phyloP scores from a whole-genome alignment of 495 filamentous ascomycete species.

The Penicilliopsis zonata region DNA sequence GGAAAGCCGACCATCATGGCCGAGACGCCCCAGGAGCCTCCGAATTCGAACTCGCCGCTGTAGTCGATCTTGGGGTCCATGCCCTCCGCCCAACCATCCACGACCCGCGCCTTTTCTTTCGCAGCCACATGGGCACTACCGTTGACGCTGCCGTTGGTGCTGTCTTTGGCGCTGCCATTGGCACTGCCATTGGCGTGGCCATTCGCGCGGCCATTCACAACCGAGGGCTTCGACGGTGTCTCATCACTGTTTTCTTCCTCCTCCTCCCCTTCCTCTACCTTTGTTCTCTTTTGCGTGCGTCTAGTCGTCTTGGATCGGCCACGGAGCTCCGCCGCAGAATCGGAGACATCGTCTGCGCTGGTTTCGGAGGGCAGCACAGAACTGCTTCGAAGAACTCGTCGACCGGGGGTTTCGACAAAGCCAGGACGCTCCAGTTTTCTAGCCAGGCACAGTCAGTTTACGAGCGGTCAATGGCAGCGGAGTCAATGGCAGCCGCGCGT shows the following conservation, averaged over 20 bases:
- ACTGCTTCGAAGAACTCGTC: slow-evolving; percentile 33
- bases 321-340: slow-evolving; percentile 13
- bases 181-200: slow-evolving; percentile 8
- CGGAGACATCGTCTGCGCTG: slow-evolving; percentile 19
- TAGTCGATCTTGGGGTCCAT: slow-evolving; percentile 69
- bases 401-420: slow-evolving; percentile 45
- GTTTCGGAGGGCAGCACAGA: slow-evolving; percentile 15
- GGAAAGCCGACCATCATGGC: slow-evolving; percentile 91
- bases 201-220: too few species aligned
- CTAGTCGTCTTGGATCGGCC: slow-evolving; percentile 14
- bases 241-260: slow-evolving; percentile 13
- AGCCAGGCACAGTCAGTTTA: slow-evolving; percentile 1
- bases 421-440: slow-evolving; percentile 47
- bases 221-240: too few species aligned
- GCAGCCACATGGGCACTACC: slow-evolving; percentile 23
- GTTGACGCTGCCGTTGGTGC: too few species aligned
- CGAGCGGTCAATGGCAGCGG: slow-evolving; percentile 1
- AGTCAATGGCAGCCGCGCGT: background rate
- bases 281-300: slow-evolving; percentile 20
- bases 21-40: slow-evolving; percentile 62
- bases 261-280: slow-evolving; percentile 10
- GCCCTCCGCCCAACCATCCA: slow-evolving; percentile 57
- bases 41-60: slow-evolving; percentile 79
- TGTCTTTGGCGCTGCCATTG: slow-evolving; percentile 13
- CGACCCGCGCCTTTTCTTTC: slow-evolving; percentile 27